Percentiles rank a stretch among this genome's conserved stretches.
Conservation (phyloP, 371 early-diverging fungal species). For the Mucor racemosus region DNA sequence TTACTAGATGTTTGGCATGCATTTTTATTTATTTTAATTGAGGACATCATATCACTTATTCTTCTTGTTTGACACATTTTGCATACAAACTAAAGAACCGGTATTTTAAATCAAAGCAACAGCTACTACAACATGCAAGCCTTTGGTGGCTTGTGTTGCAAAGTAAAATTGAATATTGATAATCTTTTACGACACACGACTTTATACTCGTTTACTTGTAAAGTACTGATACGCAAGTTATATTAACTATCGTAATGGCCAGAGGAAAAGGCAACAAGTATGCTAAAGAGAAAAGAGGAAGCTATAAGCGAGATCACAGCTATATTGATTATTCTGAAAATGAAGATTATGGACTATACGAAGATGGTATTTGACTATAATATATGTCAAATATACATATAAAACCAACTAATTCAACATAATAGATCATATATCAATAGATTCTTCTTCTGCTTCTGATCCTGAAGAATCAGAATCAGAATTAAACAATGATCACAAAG, state of each 20-base stretch:
- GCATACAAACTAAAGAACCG: neutral
- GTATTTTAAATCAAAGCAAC: neutral
- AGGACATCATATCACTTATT: too few relatives aligned
- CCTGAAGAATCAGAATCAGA: neutral
- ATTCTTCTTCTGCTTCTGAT: neutral
- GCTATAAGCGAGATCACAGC: constrained; percentile 13
- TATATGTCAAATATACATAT: neutral
- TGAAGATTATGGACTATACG: neutral
- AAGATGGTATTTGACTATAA: constrained; percentile 7
- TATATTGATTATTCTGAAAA: constrained; percentile 9
- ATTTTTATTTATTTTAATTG: too few relatives aligned
- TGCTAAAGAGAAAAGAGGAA: constrained; percentile 1
- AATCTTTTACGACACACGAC: neutral
- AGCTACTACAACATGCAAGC: neutral
- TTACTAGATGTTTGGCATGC: too few relatives aligned
- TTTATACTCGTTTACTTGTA: neutral
- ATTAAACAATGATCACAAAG: neutral
- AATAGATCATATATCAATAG: constrained; percentile 11
- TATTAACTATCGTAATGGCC: neutral
- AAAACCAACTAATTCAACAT: neutral
- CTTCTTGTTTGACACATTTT: too few relatives aligned
- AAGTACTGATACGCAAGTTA: neutral
- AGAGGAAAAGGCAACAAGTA: constrained; percentile 10
- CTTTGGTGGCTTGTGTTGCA: constrained; percentile 6
- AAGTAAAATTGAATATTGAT: neutral